phyloP scores from a whole-genome alignment of 2,329 filamentous ascomycete species.

The Monilinia fructicola region DNA sequence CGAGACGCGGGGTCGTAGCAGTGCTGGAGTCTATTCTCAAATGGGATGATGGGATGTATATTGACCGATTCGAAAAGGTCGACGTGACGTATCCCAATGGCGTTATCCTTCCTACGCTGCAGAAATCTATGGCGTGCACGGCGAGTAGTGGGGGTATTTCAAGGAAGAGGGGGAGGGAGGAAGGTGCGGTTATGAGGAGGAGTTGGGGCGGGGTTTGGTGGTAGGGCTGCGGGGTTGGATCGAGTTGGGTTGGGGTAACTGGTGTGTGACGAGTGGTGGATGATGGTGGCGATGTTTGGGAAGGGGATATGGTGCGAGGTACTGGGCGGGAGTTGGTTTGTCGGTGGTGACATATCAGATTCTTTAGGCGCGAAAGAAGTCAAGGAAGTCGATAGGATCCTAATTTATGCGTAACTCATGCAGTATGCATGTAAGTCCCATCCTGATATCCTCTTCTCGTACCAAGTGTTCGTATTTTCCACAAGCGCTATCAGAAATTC shows the following conservation, averaged over 20 bases:
- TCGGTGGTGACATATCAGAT: too few species aligned
- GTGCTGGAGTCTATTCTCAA: not conserved
- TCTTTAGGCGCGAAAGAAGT: too few species aligned
- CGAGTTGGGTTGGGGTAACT: not conserved
- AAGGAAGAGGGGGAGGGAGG: not conserved
- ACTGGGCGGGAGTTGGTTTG: too few species aligned
- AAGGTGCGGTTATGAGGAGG: not conserved
- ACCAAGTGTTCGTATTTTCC: too few species aligned
- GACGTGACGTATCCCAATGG: conserved; percentile 1
- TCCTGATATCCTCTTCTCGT: too few species aligned
- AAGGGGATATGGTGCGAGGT: too few species aligned
- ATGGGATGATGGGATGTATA: not conserved
- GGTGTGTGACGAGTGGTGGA: not conserved
- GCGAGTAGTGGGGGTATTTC: conserved; percentile 10
- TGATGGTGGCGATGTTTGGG: not conserved
- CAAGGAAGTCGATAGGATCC: too few species aligned
- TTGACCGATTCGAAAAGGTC: not conserved
- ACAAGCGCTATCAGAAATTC: too few species aligned
- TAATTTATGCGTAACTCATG: too few species aligned
- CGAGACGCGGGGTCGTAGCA: not conserved
- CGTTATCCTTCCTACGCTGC: not conserved
- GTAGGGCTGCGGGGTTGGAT: not conserved
- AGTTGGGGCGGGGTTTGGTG: conserved; percentile 25
- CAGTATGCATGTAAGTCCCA: too few species aligned
- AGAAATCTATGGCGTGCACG: conserved; percentile 14